Evolutionary conservation across 352 stramenopile species (phyloP).

Genomic region (Phytopythium cucurbitacearum): DNA sequence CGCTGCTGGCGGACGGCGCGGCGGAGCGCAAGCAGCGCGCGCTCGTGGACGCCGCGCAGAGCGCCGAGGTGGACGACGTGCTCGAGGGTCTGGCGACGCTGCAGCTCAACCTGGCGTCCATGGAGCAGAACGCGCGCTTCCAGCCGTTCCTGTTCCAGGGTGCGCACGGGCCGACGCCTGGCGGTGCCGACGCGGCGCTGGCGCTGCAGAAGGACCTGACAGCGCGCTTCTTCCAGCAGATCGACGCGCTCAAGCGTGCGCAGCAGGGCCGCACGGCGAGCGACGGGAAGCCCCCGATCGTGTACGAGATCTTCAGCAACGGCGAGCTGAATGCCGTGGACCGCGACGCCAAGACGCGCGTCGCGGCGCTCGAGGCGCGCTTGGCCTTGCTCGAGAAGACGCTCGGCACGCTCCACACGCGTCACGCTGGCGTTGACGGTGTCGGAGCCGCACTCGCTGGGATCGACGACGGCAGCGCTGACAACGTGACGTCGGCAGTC

Average conservation of each 20-base stretch:
- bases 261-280: conserved; percentile 14
- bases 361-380: conserved; percentile 51
- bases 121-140: conserved; percentile 54
- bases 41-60: conserved; percentile 59
- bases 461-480: conserved; percentile 5
- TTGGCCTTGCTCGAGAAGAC: conserved; percentile 58
- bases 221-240: conserved; percentile 65
- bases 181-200: conserved; percentile 37
- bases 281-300: conserved; percentile 31
- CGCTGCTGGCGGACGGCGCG: conserved; percentile 35
- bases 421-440: conserved; percentile 44
- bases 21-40: conserved; percentile 42
- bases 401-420: conserved; percentile 47
- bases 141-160: conserved; percentile 46
- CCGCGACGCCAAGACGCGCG: conserved; percentile 54
- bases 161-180: not conserved
- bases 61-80: conserved; percentile 61
- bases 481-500: conserved; percentile 43
- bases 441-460: conserved; percentile 13
- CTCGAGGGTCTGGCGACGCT: conserved; percentile 55
- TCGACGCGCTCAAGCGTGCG: conserved; percentile 48
- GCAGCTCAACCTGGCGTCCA: conserved; percentile 53
- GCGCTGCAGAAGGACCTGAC: conserved; percentile 66
- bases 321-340: conserved; percentile 68
- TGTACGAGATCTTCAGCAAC: conserved; percentile 82